Percentiles rank a stretch among this genome's conserved stretches.
Evolutionary conservation across 2,329 filamentous ascomycete species (phyloP).

Genomic region (Colletotrichum karsti): DNA sequence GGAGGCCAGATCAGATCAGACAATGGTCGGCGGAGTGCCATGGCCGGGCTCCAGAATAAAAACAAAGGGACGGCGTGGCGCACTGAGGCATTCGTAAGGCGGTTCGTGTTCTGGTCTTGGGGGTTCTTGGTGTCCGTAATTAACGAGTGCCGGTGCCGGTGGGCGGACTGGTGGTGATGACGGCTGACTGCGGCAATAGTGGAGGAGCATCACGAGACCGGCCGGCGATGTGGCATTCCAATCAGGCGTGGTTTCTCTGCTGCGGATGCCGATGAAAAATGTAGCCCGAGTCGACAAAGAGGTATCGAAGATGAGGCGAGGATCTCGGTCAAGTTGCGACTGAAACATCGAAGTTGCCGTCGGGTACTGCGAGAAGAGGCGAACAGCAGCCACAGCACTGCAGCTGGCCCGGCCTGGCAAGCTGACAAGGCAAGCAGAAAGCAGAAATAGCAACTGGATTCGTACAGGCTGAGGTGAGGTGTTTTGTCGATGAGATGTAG

Average conservation of each 20-base stretch:
- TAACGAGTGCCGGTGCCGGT: neutral
- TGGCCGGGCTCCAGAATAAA: neutral
- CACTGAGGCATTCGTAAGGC: neutral
- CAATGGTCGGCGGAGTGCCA: conserved; percentile 5
- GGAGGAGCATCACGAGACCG: conserved; percentile 3
- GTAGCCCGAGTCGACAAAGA: neutral
- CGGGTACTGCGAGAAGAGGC: conserved; percentile 2
- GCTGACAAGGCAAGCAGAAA: no score
- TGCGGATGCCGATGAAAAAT: neutral
- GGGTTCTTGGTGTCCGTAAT: neutral
- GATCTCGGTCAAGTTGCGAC: conserved; percentile 6
- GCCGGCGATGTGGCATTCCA: neutral
- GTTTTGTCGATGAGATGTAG: no score
- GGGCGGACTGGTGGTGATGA: conserved; percentile 9
- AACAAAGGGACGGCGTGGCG: conserved; percentile 13
- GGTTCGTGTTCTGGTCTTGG: neutral
- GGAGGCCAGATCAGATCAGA: neutral
- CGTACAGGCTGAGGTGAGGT: no score
- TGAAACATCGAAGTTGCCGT: neutral
- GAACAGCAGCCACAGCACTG: neutral
- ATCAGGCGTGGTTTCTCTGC: neutral
- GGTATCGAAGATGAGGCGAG: conserved; percentile 4
- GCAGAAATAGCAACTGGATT: no score
- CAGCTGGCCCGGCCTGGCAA: neutral
- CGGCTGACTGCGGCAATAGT: neutral